Conservation (phyloP, 805 yeast species). For the Ogataea pignaliae region DNA sequence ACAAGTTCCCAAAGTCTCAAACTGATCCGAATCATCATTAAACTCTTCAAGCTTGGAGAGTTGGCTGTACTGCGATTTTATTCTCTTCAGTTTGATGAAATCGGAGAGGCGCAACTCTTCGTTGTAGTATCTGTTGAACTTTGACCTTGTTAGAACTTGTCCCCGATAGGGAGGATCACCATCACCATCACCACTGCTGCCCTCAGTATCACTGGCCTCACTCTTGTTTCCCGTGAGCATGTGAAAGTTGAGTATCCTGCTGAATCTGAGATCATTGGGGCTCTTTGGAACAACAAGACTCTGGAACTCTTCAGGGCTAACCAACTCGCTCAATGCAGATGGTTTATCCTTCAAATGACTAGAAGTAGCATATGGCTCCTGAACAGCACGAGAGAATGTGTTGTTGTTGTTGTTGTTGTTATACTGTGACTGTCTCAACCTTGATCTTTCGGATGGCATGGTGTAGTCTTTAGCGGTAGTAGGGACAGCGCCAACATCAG, state of each 20-base stretch:
- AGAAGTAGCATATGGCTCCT: too few species aligned
- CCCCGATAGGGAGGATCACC: neutral
- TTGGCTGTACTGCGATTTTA: neutral
- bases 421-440: conserved; percentile 1
- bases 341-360: neutral
- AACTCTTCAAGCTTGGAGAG: neutral
- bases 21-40: conserved; percentile 25
- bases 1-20: conserved; percentile 46
- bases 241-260: conserved; percentile 28
- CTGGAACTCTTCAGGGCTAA: conserved; percentile 22
- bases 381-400: too few species aligned
- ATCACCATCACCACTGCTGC: too few species aligned
- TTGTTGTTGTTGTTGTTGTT: neutral
- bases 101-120: conserved; percentile 25
- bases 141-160: conserved; percentile 25
- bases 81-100: conserved; percentile 21
- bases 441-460: neutral
- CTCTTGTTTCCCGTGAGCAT: conserved; percentile 5
- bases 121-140: conserved; percentile 19
- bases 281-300: conserved; percentile 21
- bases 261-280: conserved; percentile 22
- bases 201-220: too few species aligned
- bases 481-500: neutral
- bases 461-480: neutral
- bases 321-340: conserved; percentile 13